A percentile compares a stretch with the other conserved stretches of the same genome.
phyloP scores from a whole-genome alignment of 805 yeast genomes.

The Candida takata region DNA sequence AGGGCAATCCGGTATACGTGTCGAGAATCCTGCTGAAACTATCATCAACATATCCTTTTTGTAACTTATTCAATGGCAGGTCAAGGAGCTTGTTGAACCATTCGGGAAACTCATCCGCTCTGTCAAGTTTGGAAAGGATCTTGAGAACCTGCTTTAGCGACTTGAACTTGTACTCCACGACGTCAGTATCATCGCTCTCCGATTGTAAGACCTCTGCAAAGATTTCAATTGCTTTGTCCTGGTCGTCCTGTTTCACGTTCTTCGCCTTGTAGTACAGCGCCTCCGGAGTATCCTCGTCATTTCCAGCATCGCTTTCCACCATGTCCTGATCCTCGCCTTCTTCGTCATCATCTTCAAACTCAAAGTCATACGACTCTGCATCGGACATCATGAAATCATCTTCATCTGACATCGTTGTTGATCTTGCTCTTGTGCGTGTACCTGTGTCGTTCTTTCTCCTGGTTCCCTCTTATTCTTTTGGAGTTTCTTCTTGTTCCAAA shows the following conservation, averaged over 20 bases:
- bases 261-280: slow-evolving; percentile 24
- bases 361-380: slow-evolving; percentile 24
- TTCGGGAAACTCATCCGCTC: slow-evolving; percentile 8
- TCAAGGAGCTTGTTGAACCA: slow-evolving; percentile 6
- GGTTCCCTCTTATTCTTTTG: too few species aligned
- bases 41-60: slow-evolving; percentile 26
- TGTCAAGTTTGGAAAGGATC: slow-evolving; percentile 16
- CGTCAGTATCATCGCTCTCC: slow-evolving; percentile 29
- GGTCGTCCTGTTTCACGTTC: slow-evolving; percentile 19
- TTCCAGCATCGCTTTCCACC: slow-evolving; percentile 8
- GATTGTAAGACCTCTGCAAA: slow-evolving; percentile 24
- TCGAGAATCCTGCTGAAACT: slow-evolving; percentile 34
- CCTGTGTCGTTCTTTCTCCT: too few species aligned
- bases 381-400: slow-evolving; percentile 26
- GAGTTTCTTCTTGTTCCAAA: too few species aligned
- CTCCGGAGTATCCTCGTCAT: slow-evolving; percentile 24
- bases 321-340: slow-evolving; percentile 22
- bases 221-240: slow-evolving; percentile 13
- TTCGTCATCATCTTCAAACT: slow-evolving; percentile 21
- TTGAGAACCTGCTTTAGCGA: slow-evolving; percentile 21
- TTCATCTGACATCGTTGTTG: slow-evolving; percentile 19
- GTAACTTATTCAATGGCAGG: slow-evolving; percentile 13
- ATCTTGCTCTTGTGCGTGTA: too few species aligned
- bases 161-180: slow-evolving; percentile 19
- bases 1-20: slow-evolving; percentile 20